Evolutionary conservation across 345 rosid species (phyloP).

Genomic region (Populus pruinosa): DNA sequence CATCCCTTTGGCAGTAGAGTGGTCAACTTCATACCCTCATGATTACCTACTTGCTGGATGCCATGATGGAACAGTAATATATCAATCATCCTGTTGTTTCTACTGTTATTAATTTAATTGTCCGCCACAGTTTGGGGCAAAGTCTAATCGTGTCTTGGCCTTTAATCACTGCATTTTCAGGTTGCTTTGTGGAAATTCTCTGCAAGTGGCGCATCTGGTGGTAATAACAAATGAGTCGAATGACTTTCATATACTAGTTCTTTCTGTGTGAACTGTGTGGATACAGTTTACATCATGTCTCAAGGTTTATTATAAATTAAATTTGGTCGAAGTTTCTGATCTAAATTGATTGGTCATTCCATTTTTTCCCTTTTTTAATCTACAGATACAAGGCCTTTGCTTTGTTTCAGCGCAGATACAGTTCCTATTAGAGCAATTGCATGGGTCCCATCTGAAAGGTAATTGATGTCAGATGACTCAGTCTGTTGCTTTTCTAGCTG

Average conservation of each 20-base stretch:
- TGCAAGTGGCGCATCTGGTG: slow-evolving; percentile 43
- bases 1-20: neutral
- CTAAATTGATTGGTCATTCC: neutral
- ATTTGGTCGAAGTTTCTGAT: neutral
- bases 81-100: slow-evolving; percentile 4
- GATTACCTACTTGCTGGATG: slow-evolving; percentile 89
- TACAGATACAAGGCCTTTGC: slow-evolving; percentile 87
- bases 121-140: neutral
- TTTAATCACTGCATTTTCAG: slow-evolving; percentile 32
- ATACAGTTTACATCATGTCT: neutral
- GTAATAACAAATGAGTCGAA: slow-evolving; percentile 30
- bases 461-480: slow-evolving; percentile 15
- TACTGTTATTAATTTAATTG: neutral
- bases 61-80: slow-evolving; percentile 83
- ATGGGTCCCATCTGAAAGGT: slow-evolving; percentile 90
- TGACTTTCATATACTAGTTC: neutral
- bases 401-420: slow-evolving; percentile 82
- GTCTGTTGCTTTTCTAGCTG: neutral
- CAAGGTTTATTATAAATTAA: too few relatives aligned
- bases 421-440: slow-evolving; percentile 75
- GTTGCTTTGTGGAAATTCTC: slow-evolving; percentile 95
- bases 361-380: slow-evolving; percentile 13
- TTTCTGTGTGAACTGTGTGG: neutral
- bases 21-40: slow-evolving; percentile 36
- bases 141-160: neutral